Base-by-base conservation (phyloP, 371 early-diverging fungal species). In the Funneliformis caledonium region DNA sequence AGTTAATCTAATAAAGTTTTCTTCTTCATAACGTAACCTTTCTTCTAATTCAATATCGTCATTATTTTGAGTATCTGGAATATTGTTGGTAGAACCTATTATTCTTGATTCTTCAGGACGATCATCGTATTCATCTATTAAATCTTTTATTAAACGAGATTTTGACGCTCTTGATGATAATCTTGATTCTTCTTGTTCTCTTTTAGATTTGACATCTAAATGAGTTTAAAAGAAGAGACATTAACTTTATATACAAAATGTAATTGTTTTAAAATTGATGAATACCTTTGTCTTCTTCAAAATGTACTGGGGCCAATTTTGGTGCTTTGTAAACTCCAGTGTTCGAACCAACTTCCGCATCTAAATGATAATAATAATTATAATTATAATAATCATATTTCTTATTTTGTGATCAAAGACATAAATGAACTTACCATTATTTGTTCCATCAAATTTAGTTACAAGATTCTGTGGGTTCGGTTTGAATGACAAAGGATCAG, bases 111-210 rank as follows among this genome's bases (percentile, higher is more conserved):
- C 94, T 83, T 98, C 98, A 0, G 98, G 98, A 22, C 93, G 89
- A 82, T 94, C 93, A 64, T 94, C 95, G 86, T 93, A 94, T 83
- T 97, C 94, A 26, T 89, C 85, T 85, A 92, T 89, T 48, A 98
- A 83, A 83, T 98, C 98, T 78, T 91, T 89, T 83, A 98, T 92
- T 62, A 98, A 86, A 19, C 97, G 92, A 7, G 98, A 97, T 76
- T 93, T 89, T 5, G 95, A 89, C 10, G 96, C 94, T 83, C 92
- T 90, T 52, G 91, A 92, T 81, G 88, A 86, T 82, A 91, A 68
- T 45, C 94, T 92, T 76, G 86, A 88, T 83, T 92, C 89, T 74
- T 90, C 89, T 80, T 88, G 87, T 73, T 93, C 89, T 22, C 88
- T 84, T 85, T 91, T 91, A 65, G 88, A 85, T 26, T 84, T 86